phyloP scores from a whole-genome alignment of 129 eudicot species.

The Flaveria brownii region DNA sequence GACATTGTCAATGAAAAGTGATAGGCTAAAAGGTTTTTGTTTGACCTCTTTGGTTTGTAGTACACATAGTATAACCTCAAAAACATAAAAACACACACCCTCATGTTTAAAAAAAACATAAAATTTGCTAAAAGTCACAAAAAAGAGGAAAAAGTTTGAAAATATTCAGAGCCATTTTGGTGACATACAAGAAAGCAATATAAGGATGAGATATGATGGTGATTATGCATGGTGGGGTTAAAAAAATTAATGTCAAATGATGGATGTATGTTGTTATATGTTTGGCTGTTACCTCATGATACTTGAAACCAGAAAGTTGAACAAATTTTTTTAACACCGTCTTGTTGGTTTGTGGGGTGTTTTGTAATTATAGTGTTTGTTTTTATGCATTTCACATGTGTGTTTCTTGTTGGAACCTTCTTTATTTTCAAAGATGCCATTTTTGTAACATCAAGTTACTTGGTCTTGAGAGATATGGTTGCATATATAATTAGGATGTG shows the following conservation, averaged over 20 bases:
- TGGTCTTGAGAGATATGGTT: conserved; percentile 1
- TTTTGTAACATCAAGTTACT: conserved; percentile 16
- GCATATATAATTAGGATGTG: background rate
- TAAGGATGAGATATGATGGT: background rate
- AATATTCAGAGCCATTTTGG: conserved; percentile 51
- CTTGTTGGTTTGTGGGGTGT: conserved; percentile 33
- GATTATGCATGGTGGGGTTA: conserved; percentile 35
- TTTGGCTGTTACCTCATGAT: conserved; percentile 28
- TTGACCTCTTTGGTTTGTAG: conserved; percentile 30
- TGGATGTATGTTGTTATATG: conserved; percentile 24
- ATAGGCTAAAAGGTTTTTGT: conserved; percentile 39
- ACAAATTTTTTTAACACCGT: conserved; percentile 20
- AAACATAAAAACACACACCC: conserved; percentile 9
- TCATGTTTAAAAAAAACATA: conserved; percentile 30
- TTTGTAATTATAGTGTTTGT: conserved; percentile 36
- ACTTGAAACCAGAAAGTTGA: conserved; percentile 40
- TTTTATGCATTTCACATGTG: conserved; percentile 32
- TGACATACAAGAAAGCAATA: conserved; percentile 25
- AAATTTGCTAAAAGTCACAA: conserved; percentile 41
- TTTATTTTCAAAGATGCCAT: conserved; percentile 40
- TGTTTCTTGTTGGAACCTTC: conserved; percentile 52
- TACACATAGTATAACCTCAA: conserved; percentile 30
- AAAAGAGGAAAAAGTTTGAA: conserved; percentile 26
- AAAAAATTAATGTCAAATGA: conserved; percentile 36
- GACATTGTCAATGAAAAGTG: conserved; percentile 30